phyloP scores from a whole-genome alignment of 1,284 basidiomycete genomes.

The Crepidotus sp. region DNA sequence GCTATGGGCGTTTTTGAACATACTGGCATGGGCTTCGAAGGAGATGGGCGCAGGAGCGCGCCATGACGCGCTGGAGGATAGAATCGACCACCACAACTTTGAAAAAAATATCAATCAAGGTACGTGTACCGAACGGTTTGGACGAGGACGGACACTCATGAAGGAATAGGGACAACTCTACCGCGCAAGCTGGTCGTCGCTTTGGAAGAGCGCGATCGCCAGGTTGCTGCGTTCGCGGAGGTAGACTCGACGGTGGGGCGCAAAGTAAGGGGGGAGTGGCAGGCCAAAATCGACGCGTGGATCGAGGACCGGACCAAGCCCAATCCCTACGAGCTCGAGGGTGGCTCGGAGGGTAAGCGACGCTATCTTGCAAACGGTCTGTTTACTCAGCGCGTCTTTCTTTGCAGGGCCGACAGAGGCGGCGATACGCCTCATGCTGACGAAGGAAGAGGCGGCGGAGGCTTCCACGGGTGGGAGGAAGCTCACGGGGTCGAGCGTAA shows the following conservation, averaged over 20 bases:
- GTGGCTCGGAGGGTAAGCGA: neutral
- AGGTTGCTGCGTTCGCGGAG: constrained; percentile 5
- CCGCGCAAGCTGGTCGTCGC: constrained; percentile 8
- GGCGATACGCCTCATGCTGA: neutral
- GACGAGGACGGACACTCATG: no score
- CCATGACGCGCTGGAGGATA: neutral
- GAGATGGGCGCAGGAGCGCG: neutral
- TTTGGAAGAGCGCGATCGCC: constrained; percentile 7
- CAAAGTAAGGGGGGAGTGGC: neutral
- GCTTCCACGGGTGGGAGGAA: neutral
- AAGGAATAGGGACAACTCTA: constrained; percentile 5
- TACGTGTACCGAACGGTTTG: neutral
- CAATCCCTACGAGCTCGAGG: constrained; percentile 7
- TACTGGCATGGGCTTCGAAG: neutral
- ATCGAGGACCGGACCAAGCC: constrained; percentile 8
- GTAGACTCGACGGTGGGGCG: neutral
- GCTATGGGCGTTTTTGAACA: neutral
- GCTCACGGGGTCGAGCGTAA: neutral
- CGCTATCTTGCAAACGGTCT: no score
- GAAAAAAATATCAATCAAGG: neutral
- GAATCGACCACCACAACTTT: neutral
- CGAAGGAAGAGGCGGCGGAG: neutral
- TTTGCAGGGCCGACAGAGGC: neutral
- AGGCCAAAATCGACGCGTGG: constrained; percentile 5
- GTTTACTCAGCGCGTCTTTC: no score